Conservation (phyloP, 1,284 basidiomycete species). For the Puccinia horiana region DNA sequence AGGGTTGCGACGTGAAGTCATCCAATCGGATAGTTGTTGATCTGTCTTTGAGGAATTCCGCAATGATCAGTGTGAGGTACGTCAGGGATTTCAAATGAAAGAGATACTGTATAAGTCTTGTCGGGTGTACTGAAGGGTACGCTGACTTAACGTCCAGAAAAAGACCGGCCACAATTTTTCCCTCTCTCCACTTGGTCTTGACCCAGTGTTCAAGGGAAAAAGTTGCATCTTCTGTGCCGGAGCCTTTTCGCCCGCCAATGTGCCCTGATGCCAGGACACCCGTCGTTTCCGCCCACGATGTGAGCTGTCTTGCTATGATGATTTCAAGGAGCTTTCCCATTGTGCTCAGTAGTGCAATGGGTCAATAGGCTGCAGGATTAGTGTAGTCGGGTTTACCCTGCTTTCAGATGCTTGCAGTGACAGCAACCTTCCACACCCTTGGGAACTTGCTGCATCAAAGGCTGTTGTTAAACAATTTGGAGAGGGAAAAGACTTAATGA, state of each 20-base stretch:
- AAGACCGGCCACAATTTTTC: background rate
- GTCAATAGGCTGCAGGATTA: background rate
- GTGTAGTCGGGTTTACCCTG: too few relatives aligned
- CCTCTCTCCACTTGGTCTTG: background rate
- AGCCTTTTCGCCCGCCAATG: background rate
- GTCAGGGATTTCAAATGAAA: background rate
- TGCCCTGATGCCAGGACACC: background rate
- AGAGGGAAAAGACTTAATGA: background rate
- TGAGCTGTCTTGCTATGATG: background rate
- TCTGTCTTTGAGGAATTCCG: background rate
- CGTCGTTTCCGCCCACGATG: background rate
- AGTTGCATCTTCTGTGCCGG: background rate
- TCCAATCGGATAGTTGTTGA: background rate
- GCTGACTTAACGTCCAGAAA: constrained; percentile 29
- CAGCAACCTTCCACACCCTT: background rate
- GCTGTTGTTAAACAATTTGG: background rate
- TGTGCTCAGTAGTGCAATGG: constrained; percentile 13
- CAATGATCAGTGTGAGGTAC: background rate
- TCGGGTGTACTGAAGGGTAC: constrained; percentile 17
- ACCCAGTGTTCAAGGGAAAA: background rate
- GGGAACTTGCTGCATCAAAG: background rate
- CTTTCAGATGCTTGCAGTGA: too few relatives aligned
- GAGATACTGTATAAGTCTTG: background rate
- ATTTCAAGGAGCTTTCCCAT: constrained; percentile 17
- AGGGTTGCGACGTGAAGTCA: background rate